Evolutionary conservation across 2,329 filamentous ascomycete species (phyloP).

Genomic region (Arthrobotrys megalospora): DNA sequence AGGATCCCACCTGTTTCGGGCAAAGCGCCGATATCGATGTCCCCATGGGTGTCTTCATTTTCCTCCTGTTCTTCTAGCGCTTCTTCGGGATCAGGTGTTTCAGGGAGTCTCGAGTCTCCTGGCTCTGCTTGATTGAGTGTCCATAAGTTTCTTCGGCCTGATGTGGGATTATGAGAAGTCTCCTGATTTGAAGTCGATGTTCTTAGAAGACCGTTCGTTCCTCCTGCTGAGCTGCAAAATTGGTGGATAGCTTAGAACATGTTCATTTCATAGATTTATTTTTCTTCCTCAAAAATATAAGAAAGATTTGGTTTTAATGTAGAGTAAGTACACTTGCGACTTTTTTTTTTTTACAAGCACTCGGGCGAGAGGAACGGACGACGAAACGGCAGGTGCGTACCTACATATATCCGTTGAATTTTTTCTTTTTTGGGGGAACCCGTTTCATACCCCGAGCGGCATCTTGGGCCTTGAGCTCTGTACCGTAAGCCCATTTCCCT

Average conservation of each 20-base stretch:
- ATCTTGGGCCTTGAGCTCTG: not conserved
- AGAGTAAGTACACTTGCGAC: slow-evolving; percentile 5
- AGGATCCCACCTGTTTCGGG: slow-evolving; percentile 15
- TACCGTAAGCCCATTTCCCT: not conserved
- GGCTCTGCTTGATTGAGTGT: not conserved
- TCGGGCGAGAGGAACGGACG: not conserved
- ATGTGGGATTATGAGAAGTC: not conserved
- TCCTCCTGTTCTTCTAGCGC: not conserved
- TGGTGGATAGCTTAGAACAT: slow-evolving; percentile 7
- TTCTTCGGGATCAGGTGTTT: not conserved
- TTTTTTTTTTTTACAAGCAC: not conserved
- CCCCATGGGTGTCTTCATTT: too few relatives aligned
- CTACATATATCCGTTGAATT: slow-evolving; percentile 6
- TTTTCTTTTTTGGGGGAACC: not conserved
- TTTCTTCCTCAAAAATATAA: not conserved
- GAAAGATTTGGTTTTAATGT: not conserved
- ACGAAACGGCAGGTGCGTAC: slow-evolving; percentile 7
- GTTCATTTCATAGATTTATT: not conserved
- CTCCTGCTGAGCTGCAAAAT: not conserved
- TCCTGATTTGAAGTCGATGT: not conserved
- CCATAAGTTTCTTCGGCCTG: slow-evolving; percentile 1
- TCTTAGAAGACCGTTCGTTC: slow-evolving; percentile 11
- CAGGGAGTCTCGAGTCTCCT: not conserved
- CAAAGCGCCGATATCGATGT: not conserved
- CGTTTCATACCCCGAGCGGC: too few relatives aligned